phyloP scores from a whole-genome alignment of 495 filamentous ascomycete genomes.

The Darksidea phi region DNA sequence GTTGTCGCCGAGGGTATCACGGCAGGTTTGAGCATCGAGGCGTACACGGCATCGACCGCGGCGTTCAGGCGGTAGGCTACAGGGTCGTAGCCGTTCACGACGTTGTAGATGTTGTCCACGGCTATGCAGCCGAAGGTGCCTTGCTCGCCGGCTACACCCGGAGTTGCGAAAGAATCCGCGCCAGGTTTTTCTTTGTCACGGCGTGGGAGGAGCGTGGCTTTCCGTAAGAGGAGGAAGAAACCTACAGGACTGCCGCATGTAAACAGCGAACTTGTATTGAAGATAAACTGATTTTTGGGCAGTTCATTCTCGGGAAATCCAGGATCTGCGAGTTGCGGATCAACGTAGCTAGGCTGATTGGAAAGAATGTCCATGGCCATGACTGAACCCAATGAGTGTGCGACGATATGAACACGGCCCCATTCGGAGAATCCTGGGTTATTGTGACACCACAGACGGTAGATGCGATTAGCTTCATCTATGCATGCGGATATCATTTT shows the following conservation, averaged over 20 bases:
- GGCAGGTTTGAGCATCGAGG: conserved; percentile 70
- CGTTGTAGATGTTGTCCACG: conserved; percentile 95
- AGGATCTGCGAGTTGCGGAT: conserved; percentile 54
- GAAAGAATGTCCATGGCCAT: conserved; percentile 92
- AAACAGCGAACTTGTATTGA: conserved; percentile 86
- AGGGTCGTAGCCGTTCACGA: conserved; percentile 64
- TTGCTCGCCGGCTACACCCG: conserved; percentile 67
- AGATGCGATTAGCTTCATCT: conserved; percentile 90
- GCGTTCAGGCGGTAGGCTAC: conserved; percentile 90
- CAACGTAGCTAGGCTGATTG: conserved; percentile 72
- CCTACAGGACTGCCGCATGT: conserved; percentile 88
- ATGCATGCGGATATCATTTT: conserved; percentile 91
- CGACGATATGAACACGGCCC: conserved; percentile 87
- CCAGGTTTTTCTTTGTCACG: conserved; percentile 71
- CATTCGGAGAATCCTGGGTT: conserved; percentile 79
- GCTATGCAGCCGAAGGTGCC: conserved; percentile 86
- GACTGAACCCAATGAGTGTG: conserved; percentile 87
- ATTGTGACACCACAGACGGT: conserved; percentile 87
- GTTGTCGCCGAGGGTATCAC: conserved; percentile 70
- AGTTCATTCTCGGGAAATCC: conserved; percentile 38
- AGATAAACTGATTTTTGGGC: conserved; percentile 72
- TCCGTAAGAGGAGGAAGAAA: conserved; percentile 89
- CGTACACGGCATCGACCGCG: conserved; percentile 76
- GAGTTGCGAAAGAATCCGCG: conserved; percentile 53
- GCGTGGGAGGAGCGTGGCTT: conserved; percentile 76